phyloP scores from a whole-genome alignment of 257 asterid species.

The Fraxinus americana region DNA sequence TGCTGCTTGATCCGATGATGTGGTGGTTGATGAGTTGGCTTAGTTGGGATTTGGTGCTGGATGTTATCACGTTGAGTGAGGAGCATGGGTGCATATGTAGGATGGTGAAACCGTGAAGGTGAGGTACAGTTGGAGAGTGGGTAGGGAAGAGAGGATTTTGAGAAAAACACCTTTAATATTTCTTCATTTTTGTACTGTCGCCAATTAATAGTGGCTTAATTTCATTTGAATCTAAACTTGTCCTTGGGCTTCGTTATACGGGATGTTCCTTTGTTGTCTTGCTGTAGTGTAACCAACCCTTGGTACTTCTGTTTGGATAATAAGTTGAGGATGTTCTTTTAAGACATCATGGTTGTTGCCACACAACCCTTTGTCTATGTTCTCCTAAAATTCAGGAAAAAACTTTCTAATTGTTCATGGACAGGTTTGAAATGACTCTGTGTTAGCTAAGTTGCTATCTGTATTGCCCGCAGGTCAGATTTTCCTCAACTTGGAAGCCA shows the following conservation, averaged over 20 bases:
- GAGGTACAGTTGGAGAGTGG: background rate
- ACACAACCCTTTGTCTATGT: background rate
- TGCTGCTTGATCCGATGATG: background rate
- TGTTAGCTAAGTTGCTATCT: slow-evolving; percentile 12
- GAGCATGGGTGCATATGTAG: background rate
- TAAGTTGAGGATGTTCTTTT: too few species aligned
- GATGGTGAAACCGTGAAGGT: background rate
- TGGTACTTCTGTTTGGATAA: background rate
- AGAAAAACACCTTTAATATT: background rate
- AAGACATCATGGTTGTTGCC: background rate
- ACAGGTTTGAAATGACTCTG: background rate
- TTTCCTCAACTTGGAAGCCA: slow-evolving; percentile 75
- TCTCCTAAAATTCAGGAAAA: slow-evolving; percentile 9
- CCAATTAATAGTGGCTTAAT: background rate
- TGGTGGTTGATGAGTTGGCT: slow-evolving; percentile 2
- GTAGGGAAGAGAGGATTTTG: background rate
- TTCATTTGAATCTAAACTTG: background rate
- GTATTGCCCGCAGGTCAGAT: slow-evolving; percentile 56
- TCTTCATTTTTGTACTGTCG: background rate
- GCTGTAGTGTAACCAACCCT: background rate
- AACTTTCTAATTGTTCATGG: background rate
- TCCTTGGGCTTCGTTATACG: background rate
- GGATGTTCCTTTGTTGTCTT: slow-evolving; percentile 4
- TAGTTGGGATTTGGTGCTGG: slow-evolving; percentile 12
- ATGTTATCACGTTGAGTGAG: slow-evolving; percentile 1